Evolutionary conservation across 2,329 filamentous ascomycete genomes (phyloP).

Genomic region (Cladosporium sp.): DNA sequence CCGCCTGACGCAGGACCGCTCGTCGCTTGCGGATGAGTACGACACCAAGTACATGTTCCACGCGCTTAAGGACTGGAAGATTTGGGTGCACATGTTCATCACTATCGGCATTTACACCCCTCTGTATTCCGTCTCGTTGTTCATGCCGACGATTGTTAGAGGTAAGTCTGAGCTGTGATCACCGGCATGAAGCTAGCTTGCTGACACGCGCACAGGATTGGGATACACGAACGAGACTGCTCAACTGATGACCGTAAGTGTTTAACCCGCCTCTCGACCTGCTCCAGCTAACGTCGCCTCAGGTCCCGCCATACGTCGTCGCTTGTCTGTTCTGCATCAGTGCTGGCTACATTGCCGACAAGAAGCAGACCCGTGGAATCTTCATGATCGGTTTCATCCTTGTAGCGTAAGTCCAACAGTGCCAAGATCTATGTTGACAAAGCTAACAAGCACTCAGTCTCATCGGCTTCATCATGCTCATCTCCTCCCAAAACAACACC

Average conservation of each 20-base stretch:
- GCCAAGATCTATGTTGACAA: not conserved
- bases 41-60: slow-evolving; percentile 46
- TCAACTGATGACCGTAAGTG: slow-evolving; percentile 40
- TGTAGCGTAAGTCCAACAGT: slow-evolving; percentile 20
- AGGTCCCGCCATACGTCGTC: slow-evolving; percentile 44
- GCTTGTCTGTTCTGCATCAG: slow-evolving; percentile 25
- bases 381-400: slow-evolving; percentile 26
- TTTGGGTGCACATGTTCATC: slow-evolving; percentile 56
- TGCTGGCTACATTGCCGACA: slow-evolving; percentile 30
- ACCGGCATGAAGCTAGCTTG: not conserved
- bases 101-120: not conserved
- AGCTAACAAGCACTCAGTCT: slow-evolving; percentile 39
- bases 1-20: slow-evolving; percentile 48
- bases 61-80: slow-evolving; percentile 51
- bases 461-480: slow-evolving; percentile 74
- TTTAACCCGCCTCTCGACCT: not conserved
- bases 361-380: slow-evolving; percentile 19
- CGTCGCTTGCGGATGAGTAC: slow-evolving; percentile 27
- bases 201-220: slow-evolving; percentile 27
- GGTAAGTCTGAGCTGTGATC: slow-evolving; percentile 38
- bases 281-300: not conserved
- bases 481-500: slow-evolving; percentile 60
- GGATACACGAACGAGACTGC: slow-evolving; percentile 45
- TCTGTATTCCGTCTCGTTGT: slow-evolving; percentile 26
- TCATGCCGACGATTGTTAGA: slow-evolving; percentile 40